Percentiles rank a stretch among this genome's conserved stretches.
phyloP scores from a whole-genome alignment of 176 grass and related monocot genomes.

The Aegilops sharonensis region DNA sequence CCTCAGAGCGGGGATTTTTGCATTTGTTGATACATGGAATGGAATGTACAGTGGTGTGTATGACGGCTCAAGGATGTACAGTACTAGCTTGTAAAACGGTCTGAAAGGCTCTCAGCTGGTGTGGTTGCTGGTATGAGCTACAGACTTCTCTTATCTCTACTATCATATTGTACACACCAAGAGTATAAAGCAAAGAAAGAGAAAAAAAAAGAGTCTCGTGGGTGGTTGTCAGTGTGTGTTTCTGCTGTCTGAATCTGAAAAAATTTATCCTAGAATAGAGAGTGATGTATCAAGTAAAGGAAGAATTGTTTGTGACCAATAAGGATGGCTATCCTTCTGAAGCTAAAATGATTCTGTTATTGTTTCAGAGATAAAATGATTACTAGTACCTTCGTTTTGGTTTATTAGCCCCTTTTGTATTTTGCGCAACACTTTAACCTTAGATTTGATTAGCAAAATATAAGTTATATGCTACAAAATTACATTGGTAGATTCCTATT shows the following conservation, averaged over 20 bases:
- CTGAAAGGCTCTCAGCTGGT: not conserved
- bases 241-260: not conserved
- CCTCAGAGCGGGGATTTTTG: constrained; percentile 9
- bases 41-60: constrained; percentile 54
- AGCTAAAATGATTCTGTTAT: not conserved
- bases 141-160: constrained; percentile 13
- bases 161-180: constrained; percentile 22
- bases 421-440: no score
- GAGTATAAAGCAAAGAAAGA: constrained; percentile 28
- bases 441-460: no score
- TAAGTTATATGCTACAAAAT: no score
- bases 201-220: not conserved
- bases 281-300: not conserved
- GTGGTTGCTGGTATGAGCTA: constrained; percentile 24
- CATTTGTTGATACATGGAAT: constrained; percentile 48
- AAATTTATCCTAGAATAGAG: not conserved
- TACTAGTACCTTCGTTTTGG: no score
- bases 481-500: no score
- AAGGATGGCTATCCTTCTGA: not conserved
- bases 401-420: no score
- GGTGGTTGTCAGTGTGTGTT: not conserved
- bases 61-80: constrained; percentile 40
- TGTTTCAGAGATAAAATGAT: not conserved
- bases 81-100: constrained; percentile 33
- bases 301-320: not conserved